Conservation (phyloP, 2,329 filamentous ascomycete species). For the Colletotrichum filicis region DNA sequence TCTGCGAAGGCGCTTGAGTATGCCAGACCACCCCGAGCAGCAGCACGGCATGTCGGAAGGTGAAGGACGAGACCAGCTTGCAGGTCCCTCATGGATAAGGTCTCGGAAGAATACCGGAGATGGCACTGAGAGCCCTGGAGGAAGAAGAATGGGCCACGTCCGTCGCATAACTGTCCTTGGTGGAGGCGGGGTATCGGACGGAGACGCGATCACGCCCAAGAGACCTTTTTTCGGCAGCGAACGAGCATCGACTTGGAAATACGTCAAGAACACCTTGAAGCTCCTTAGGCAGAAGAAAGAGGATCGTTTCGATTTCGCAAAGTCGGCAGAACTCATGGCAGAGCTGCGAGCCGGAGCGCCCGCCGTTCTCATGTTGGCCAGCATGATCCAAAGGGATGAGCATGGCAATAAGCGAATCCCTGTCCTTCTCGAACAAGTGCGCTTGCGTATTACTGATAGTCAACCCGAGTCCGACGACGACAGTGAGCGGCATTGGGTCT, state of each 20-base stretch:
- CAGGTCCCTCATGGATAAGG: conserved; percentile 66
- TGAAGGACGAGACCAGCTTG: conserved; percentile 74
- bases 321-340: conserved; percentile 95
- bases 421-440: conserved; percentile 93
- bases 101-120: conserved; percentile 49
- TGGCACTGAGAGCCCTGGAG: conserved; percentile 59
- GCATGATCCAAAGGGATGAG: conserved; percentile 98
- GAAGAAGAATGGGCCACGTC: conserved; percentile 70
- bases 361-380: conserved; percentile 92
- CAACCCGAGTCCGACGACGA: conserved; percentile 72
- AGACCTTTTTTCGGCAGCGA: conserved; percentile 71
- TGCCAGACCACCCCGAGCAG: conserved; percentile 68
- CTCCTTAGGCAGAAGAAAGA: conserved; percentile 83
- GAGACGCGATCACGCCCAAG: conserved; percentile 66
- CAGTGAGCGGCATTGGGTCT: conserved; percentile 80
- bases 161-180: conserved; percentile 74
- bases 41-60: conserved; percentile 79
- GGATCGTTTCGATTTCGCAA: conserved; percentile 91
- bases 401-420: conserved; percentile 95
- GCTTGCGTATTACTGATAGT: conserved; percentile 87
- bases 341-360: conserved; percentile 93
- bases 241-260: conserved; percentile 84
- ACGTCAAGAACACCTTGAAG: conserved; percentile 90
- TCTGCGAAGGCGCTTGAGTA: conserved; percentile 73
- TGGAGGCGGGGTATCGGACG: conserved; percentile 72